Evolutionary conservation across 139 green algal genomes (phyloP).

Genomic region (Auxenochlorella protothecoides): DNA sequence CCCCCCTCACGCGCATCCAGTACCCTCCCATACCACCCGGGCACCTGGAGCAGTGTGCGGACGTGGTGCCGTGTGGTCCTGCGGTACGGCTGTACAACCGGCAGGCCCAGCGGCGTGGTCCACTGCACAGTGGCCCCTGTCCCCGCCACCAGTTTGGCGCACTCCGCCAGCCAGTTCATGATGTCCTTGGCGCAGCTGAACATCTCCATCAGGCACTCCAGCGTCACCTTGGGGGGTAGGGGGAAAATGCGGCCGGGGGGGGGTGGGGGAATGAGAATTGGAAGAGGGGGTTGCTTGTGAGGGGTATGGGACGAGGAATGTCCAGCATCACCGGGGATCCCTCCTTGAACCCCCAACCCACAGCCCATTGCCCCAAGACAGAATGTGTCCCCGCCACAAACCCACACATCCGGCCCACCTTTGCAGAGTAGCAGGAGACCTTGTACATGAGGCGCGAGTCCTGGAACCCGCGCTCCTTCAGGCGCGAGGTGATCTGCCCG

Average conservation of each 20-base stretch:
- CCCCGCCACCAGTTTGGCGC: slow-evolving; percentile 49
- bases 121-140: slow-evolving; percentile 55
- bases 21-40: neutral
- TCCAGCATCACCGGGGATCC: too few species aligned
- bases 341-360: too few species aligned
- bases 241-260: too few species aligned
- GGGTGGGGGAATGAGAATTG: neutral
- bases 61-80: slow-evolving; percentile 28
- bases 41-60: slow-evolving; percentile 45
- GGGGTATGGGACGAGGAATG: too few species aligned
- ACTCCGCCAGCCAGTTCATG: slow-evolving; percentile 82
- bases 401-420: slow-evolving; percentile 5
- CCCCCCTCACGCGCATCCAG: neutral
- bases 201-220: slow-evolving; percentile 68
- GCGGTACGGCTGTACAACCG: slow-evolving; percentile 86
- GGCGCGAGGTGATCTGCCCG: slow-evolving; percentile 68
- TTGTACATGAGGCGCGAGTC: slow-evolving; percentile 34
- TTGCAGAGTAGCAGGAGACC: slow-evolving; percentile 60
- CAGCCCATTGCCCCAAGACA: too few species aligned
- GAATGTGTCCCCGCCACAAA: neutral
- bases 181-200: slow-evolving; percentile 73
- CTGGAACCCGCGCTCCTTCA: slow-evolving; percentile 65
- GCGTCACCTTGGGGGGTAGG: slow-evolving; percentile 35
- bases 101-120: slow-evolving; percentile 82
- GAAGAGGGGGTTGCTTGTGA: too few species aligned